Evolutionary conservation across 495 filamentous ascomycete genomes (phyloP), one percentile per base, ranked within the genome.

Genomic region (Talaromyces borbonicus): DNA sequence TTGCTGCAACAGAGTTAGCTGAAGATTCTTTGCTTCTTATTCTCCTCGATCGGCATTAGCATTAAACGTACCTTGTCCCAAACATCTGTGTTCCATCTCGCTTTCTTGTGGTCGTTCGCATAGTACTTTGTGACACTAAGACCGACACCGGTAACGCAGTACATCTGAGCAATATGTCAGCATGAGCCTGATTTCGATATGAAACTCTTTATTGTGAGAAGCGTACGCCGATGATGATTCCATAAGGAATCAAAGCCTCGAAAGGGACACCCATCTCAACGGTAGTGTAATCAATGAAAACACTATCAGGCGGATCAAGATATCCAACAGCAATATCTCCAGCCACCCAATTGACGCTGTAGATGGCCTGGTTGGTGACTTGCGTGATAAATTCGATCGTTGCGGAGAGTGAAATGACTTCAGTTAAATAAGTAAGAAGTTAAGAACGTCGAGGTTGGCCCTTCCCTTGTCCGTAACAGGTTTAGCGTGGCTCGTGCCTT

Each of bases 261-360:
- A 97, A 97, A 43, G 92, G 92, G 52, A 98, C 80, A 63, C 84
- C 87, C 92, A 97, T 97, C 39, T 57, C 75, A n/a, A n/a, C n/a
- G n/a, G n/a, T n/a, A n/a, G n/a, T n/a, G n/a, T n/a, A n/a, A n/a
- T n/a, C n/a, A n/a, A n/a, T n/a, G n/a, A n/a, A n/a, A n/a, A n/a
- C n/a, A n/a, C n/a, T n/a, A n/a, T n/a, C n/a, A n/a, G 75, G 48
- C 46, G 8, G 32, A 25, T 29, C 23, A 31, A 18, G 8, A 16
- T 9, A 26, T 8, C n/a, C n/a, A n/a, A n/a, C n/a, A n/a, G n/a
- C n/a, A n/a, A n/a, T n/a, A n/a, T n/a, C n/a, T n/a, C n/a, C n/a
- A n/a, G n/a, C n/a, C n/a, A n/a, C n/a, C n/a, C n/a, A n/a, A n/a
- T n/a, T n/a, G n/a, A n/a, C n/a, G n/a, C n/a, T n/a, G n/a, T n/a